Base-by-base conservation (phyloP, 805 yeast species). In the Candida nemodendra region DNA sequence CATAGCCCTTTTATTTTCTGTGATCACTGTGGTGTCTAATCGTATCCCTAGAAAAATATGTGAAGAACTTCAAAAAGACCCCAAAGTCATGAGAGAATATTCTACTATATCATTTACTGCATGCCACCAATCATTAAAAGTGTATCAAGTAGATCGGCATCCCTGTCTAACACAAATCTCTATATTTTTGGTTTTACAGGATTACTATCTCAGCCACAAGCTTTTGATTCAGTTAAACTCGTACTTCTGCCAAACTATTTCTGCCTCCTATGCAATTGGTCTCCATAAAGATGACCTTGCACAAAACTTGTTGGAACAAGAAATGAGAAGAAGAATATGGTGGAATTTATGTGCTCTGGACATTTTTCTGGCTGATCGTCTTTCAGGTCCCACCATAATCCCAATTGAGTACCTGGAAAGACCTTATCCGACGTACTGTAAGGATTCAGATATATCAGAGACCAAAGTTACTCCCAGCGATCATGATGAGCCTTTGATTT, bases 401-500 rank as follows among this genome's bases (percentile, higher is more conserved):
- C 27, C 39, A 15, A 32, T 41, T 8, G 55, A 51, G 27, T 29
- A 31, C 18, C 56, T 63, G 8, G 27, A 29, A 1, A 59, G 54
- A 2, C 64, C 64, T 14, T 51, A 54, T 29, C 66, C 66, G 4
- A 46, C 61, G 5, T 61, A 62, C 37, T 46, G 53, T 30, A 45
- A 58, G 29, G 66, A 62, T 40, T 45, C 31, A 5, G 63, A 61
- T 36, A 52, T 61, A 18, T 26, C 40, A 6, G 41, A 24, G n/a
- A 28, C 19, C 12, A 8, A 32, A 6, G 26, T 41, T 11, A 36
- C 18, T 16, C 35, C 9, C n/a, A 18, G 38, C 14, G 39, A 42
- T 16, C 19, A 23, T 4, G 16, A 15, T 11, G 44, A 35, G 16
- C 53, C 53, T 9, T 30, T 53, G 11, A 27, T 25, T 9, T 19